Conservation (phyloP, 352 stramenopile species). For the Phytophthora capsici region DNA sequence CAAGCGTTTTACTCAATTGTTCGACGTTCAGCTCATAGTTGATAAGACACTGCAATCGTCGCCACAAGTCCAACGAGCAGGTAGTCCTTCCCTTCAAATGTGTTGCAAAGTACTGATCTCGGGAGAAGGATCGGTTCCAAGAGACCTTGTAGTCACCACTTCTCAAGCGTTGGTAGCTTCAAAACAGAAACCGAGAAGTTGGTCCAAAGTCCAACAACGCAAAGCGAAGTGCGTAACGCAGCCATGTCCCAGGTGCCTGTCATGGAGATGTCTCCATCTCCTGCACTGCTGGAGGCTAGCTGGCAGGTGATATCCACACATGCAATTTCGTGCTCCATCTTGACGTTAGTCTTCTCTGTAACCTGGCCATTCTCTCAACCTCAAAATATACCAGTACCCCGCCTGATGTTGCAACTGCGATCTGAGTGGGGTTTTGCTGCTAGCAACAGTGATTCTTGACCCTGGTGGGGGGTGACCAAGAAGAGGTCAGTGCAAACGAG, state of each 20-base stretch:
- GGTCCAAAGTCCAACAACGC: slow-evolving; percentile 92
- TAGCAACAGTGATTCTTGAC: slow-evolving; percentile 83
- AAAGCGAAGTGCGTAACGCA: slow-evolving; percentile 62
- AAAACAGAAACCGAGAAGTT: slow-evolving; percentile 93
- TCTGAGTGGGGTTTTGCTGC: slow-evolving; percentile 91
- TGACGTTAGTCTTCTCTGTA: slow-evolving; percentile 62
- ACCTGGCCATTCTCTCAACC: slow-evolving; percentile 61
- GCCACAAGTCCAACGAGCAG: slow-evolving; percentile 97
- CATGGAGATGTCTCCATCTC: slow-evolving; percentile 74
- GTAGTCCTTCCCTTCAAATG: slow-evolving; percentile 88
- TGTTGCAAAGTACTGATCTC: slow-evolving; percentile 90
- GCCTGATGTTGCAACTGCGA: slow-evolving; percentile 91
- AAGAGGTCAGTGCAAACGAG: slow-evolving; percentile 65
- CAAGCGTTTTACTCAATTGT: slow-evolving; percentile 57
- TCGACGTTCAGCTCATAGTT: slow-evolving; percentile 88
- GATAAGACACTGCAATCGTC: slow-evolving; percentile 95
- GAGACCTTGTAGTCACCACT: slow-evolving; percentile 64
- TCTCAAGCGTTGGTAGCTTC: slow-evolving; percentile 78
- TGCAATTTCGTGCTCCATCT: slow-evolving; percentile 95
- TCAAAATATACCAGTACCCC: slow-evolving; percentile 93
- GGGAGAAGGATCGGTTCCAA: slow-evolving; percentile 86
- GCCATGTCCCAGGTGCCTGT: slow-evolving; percentile 58
- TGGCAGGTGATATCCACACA: slow-evolving; percentile 93
- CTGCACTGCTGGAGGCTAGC: slow-evolving; percentile 32
- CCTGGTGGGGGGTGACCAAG: slow-evolving; percentile 77